Percentiles rank a stretch among this genome's conserved stretches.
Evolutionary conservation across 1,139 yeast genomes (phyloP).

Genomic region (Eremothecium gossypii): DNA sequence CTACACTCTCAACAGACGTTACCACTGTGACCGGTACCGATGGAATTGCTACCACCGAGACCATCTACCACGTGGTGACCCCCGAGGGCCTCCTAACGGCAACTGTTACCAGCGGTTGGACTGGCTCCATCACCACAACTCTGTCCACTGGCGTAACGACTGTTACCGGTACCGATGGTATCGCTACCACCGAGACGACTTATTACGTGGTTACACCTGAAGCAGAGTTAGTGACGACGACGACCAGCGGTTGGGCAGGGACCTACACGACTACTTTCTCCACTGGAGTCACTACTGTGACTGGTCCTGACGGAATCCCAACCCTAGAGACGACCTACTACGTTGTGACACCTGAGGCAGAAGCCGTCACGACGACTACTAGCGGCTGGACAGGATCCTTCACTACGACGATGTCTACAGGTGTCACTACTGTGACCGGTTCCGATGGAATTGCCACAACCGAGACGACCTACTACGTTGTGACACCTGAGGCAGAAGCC

Average conservation of each 20-base stretch:
- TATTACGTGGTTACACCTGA: conserved; percentile 11
- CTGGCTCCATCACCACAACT: conserved; percentile 9
- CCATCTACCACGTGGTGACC: conserved; percentile 11
- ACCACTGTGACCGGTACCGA: conserved; percentile 5
- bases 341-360: too few relatives aligned
- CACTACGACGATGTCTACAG: too few relatives aligned
- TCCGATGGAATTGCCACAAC: too few relatives aligned
- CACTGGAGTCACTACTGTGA: too few relatives aligned
- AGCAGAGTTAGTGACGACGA: not conserved
- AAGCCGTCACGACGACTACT: too few relatives aligned
- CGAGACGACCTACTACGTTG: too few relatives aligned
- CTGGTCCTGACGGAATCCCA: too few relatives aligned
- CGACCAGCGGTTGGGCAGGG: too few relatives aligned
- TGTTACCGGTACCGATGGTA: conserved; percentile 8
- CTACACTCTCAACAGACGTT: conserved; percentile 8
- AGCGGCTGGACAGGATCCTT: too few relatives aligned
- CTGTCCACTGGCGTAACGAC: conserved; percentile 8
- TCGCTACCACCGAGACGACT: conserved; percentile 3
- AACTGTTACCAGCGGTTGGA: conserved; percentile 8
- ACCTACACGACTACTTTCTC: too few relatives aligned
- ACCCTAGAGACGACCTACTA: too few relatives aligned
- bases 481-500: conserved; percentile 4
- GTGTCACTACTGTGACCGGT: too few relatives aligned
- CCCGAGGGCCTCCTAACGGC: conserved; percentile 10
- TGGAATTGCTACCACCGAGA: conserved; percentile 6